phyloP scores from a whole-genome alignment of 2,329 filamentous ascomycete species.

The Sarocladiaceae sp. region DNA sequence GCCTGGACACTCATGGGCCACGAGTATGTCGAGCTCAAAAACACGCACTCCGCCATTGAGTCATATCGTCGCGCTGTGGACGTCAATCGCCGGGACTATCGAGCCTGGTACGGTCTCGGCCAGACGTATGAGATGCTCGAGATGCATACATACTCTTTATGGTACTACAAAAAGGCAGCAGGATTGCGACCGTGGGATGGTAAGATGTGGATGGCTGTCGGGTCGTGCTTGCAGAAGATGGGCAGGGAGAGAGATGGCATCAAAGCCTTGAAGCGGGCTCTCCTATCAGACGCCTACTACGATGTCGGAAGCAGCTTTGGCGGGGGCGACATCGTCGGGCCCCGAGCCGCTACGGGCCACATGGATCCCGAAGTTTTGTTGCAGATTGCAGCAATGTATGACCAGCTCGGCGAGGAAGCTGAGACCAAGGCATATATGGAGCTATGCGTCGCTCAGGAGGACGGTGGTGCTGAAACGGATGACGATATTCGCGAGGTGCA shows the following conservation, averaged over 20 bases:
- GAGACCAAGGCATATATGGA: conserved; percentile 95
- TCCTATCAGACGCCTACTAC: conserved; percentile 83
- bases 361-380: conserved; percentile 88
- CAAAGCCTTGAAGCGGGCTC: conserved; percentile 85
- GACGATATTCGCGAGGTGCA: conserved; percentile 40
- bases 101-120: conserved; percentile 94
- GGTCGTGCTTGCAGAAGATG: conserved; percentile 86
- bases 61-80: conserved; percentile 94
- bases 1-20: conserved; percentile 99
- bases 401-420: conserved; percentile 67
- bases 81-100: conserved; percentile 91
- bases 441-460: conserved; percentile 86
- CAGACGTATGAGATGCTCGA: conserved; percentile 97
- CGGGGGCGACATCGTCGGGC: conserved; percentile 37
- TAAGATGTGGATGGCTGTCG: conserved; percentile 98
- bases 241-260: conserved; percentile 83
- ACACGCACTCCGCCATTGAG: conserved; percentile 95
- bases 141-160: conserved; percentile 94
- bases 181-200: conserved; percentile 91
- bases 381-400: conserved; percentile 85
- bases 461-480: conserved; percentile 50
- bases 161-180: conserved; percentile 95
- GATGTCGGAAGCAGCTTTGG: conserved; percentile 56
- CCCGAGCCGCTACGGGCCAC: conserved; percentile 46
- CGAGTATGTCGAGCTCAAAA: conserved; percentile 97